Evolutionary conservation across 371 early-diverging fungal species (phyloP).

Genomic region (Parasitella parasitica): DNA sequence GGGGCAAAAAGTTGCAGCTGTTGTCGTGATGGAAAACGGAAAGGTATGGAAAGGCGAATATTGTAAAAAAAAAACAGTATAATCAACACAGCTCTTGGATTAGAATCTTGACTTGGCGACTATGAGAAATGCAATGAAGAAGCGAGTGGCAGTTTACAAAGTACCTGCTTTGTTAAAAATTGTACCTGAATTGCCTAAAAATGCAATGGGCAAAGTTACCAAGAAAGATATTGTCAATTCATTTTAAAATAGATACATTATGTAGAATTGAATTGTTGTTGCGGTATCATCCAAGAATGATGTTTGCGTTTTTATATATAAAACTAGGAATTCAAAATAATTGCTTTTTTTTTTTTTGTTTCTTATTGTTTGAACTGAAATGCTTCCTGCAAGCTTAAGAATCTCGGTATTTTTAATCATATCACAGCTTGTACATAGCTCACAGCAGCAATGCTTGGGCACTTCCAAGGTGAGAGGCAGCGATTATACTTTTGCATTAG

Average conservation of each 20-base stretch:
- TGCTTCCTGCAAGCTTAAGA: neutral
- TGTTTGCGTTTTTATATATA: neutral
- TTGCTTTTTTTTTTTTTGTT: neutral
- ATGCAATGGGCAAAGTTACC: constrained; percentile 89
- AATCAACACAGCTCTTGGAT: neutral
- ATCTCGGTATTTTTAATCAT: neutral
- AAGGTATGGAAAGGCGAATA: constrained; percentile 27
- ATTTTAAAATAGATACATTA: constrained; percentile 48
- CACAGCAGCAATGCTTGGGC: constrained; percentile 14
- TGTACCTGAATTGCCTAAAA: constrained; percentile 70
- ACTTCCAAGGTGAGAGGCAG: neutral
- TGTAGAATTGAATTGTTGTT: neutral
- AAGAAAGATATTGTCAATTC: constrained; percentile 68
- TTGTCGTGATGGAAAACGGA: constrained; percentile 47
- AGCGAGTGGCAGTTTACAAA: constrained; percentile 74
- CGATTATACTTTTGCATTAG: constrained; percentile 25
- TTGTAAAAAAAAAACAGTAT: neutral
- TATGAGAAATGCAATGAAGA: constrained; percentile 55
- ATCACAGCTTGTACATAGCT: neutral
- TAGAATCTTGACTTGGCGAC: constrained; percentile 40
- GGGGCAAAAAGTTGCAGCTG: constrained; percentile 78
- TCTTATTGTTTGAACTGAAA: neutral
- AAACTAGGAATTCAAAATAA: neutral
- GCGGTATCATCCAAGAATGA: neutral
- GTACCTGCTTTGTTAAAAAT: constrained; percentile 56